Evolutionary conservation across 1,139 yeast species (phyloP).

Genomic region (Yamadazyma buinensis): DNA sequence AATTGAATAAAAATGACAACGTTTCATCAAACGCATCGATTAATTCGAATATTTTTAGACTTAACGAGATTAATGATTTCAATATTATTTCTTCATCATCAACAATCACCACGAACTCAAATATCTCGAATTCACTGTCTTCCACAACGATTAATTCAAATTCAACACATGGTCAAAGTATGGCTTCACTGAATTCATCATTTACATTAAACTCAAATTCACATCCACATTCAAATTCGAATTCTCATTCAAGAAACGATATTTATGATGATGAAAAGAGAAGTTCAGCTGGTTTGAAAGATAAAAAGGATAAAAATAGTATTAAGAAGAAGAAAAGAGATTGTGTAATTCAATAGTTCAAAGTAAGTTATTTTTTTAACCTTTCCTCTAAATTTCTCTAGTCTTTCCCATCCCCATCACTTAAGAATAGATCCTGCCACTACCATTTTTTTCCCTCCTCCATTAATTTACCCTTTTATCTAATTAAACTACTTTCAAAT

Average conservation of each 20-base stretch:
- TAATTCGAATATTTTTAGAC: slow-evolving; percentile 7
- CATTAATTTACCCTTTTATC: no score
- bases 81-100: neutral
- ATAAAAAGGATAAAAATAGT: slow-evolving; percentile 14
- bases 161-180: neutral
- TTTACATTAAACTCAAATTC: neutral
- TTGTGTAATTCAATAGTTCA: slow-evolving; percentile 21
- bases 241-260: slow-evolving; percentile 6
- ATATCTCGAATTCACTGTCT: neutral
- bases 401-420: neutral
- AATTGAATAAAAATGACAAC: slow-evolving; percentile 14
- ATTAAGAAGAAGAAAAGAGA: slow-evolving; percentile 30
- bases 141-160: neutral
- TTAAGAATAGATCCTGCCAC: no score
- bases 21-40: slow-evolving; percentile 1
- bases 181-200: neutral
- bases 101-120: slow-evolving; percentile 1
- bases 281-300: slow-evolving; percentile 9
- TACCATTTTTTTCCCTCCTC: neutral
- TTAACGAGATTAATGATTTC: slow-evolving; percentile 9
- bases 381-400: neutral
- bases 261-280: slow-evolving; percentile 13
- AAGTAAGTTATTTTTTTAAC: no score
- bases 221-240: neutral
- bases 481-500: no score